Base-by-base conservation (phyloP, 192 early-diverging fungal species). In the Irineochytrium annulatum region DNA sequence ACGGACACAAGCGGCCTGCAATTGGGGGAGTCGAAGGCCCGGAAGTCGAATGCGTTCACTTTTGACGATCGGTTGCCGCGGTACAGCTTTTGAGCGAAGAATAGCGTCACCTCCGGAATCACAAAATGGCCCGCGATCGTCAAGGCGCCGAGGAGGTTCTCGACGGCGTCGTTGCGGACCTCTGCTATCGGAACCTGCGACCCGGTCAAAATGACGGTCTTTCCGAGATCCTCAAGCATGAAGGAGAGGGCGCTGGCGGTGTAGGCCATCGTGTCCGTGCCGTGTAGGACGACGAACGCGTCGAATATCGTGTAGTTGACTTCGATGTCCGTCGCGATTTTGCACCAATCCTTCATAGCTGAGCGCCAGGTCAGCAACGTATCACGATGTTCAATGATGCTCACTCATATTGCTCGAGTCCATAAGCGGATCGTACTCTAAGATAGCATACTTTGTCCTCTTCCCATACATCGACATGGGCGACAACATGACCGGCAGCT, bases 61-160 rank as follows among this genome's bases (percentile, higher is more conserved):
- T 82, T 82, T 3, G 75, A 77, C 17, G 87, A 83, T 52, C 97
- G 77, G 65, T 97, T 99, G 34, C 97, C 95, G 14, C 92, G 80
- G 68, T 83, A 97, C 34, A 95, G 77, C 71, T 90, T 93, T 77
- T 97, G 89, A 65, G 86, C 83, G 73, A 97, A 99, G 73, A 93
- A 98, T 2, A 98, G 78, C 19, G 79, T 76, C 3, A 98, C 96
- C 68, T 99, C 93, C 1, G 94, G 93, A 63, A 97, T 95, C 28
- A 94, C 89, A 85, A 92, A 97, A 60, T 97, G 95, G 0, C 97
- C 93, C 13, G 97, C 97, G 60, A 99, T 95, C 1, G 93, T 99
- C 27, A 99, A 77, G 2, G 94, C 94, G 0, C 94, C 93, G 1
- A 99, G 70, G 20, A 99, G 78, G 70, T 99, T 99, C 52, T 99